phyloP scores from a whole-genome alignment of 352 stramenopile genomes.

The Phytophthora sp. region DNA sequence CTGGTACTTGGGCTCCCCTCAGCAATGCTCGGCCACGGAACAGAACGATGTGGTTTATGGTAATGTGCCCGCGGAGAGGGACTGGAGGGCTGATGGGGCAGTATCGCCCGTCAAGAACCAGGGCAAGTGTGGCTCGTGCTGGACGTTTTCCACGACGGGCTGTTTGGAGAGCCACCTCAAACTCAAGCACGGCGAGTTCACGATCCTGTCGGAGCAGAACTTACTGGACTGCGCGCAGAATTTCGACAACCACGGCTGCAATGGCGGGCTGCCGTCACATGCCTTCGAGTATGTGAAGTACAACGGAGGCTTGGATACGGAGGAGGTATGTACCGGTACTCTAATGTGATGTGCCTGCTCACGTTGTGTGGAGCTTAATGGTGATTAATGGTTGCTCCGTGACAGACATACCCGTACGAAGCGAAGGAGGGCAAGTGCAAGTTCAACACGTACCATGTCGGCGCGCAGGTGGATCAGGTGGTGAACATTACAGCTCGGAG shows the following conservation, averaged over 20 bases:
- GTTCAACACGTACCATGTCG: conserved; percentile 77
- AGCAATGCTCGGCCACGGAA: conserved; percentile 77
- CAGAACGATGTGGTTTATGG: conserved; percentile 34
- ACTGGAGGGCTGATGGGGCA: conserved; percentile 94
- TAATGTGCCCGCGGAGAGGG: conserved; percentile 86
- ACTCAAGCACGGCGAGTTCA: conserved; percentile 92
- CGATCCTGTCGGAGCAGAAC: conserved; percentile 97
- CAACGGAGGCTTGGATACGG: conserved; percentile 86
- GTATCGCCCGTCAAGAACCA: conserved; percentile 99
- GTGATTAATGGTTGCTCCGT: conserved; percentile 1
- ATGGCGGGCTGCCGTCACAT: conserved; percentile 96
- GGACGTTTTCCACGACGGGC: conserved; percentile 98
- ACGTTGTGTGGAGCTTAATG: neutral
- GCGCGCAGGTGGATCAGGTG: conserved; percentile 72
- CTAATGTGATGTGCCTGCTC: too few relatives aligned
- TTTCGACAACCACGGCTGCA: conserved; percentile 96
- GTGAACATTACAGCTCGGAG: conserved; percentile 88
- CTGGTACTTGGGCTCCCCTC: conserved; percentile 67
- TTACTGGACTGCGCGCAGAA: conserved; percentile 95
- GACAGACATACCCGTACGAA: conserved; percentile 73
- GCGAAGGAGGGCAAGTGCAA: conserved; percentile 83
- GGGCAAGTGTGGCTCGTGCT: conserved; percentile 98
- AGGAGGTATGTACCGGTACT: conserved; percentile 49
- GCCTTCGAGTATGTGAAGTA: conserved; percentile 96
- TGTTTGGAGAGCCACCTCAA: conserved; percentile 97